These are phyloP conservation scores for Pogostemon cablin DNA, from an alignment of 257 asterid species.

Conservation along the genomic window DNA sequence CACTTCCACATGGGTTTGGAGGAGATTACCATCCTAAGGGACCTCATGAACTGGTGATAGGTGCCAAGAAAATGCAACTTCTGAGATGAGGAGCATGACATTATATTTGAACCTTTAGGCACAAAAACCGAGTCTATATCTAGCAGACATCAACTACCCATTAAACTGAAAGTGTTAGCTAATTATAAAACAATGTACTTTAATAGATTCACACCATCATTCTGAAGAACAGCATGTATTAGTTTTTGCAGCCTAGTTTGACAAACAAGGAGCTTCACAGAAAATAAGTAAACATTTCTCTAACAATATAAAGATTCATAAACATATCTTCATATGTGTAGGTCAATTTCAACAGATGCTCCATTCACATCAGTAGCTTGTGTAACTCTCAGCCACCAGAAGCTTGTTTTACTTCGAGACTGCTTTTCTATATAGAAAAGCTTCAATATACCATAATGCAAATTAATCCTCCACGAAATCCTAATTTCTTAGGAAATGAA, in stretches of 20 bases:
- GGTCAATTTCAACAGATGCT: neutral
- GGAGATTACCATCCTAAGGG: neutral
- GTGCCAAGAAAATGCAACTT: neutral
- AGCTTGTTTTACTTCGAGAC: neutral
- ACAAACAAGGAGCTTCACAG: conserved; percentile 1
- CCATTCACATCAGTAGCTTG: neutral
- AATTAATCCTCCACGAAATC: neutral
- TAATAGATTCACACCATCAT: neutral
- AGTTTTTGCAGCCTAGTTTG: conserved; percentile 1
- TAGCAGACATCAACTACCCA: conserved; percentile 7
- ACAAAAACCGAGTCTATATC: conserved; percentile 8
- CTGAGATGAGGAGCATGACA: neutral
- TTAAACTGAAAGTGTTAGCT: neutral
- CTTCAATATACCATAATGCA: neutral
- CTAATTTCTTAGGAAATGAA: neutral
- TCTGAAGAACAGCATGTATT: neutral
- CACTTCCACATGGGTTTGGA: neutral
- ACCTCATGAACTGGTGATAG: neutral
- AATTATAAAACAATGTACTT: neutral
- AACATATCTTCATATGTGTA: neutral
- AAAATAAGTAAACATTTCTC: neutral
- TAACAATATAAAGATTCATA: neutral
- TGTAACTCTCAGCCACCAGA: neutral
- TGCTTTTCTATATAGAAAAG: neutral
- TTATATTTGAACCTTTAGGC: neutral